phyloP scores from a whole-genome alignment of 2,329 filamentous ascomycete genomes.

The Pseudofabraea citricarpa region DNA sequence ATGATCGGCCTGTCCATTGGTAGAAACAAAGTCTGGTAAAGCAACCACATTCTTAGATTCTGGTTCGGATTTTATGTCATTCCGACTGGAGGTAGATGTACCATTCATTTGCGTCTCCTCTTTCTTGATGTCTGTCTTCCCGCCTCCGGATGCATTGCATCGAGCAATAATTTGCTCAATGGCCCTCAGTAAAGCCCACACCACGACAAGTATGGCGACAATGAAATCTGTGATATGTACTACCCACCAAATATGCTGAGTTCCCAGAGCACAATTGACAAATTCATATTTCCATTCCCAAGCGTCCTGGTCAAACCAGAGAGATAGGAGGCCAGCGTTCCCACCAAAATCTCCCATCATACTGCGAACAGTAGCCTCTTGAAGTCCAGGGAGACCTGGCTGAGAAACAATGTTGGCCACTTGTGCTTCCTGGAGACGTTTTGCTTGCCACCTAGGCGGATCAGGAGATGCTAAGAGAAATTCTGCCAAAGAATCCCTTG shows the following conservation, averaged over 20 bases:
- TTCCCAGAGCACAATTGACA: constrained; percentile 70
- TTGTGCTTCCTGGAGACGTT: constrained; percentile 41
- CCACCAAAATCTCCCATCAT: constrained; percentile 99
- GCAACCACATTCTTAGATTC: neutral
- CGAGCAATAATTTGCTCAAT: neutral
- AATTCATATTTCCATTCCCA: constrained; percentile 84
- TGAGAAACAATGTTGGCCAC: constrained; percentile 35
- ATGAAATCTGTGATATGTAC: constrained; percentile 66
- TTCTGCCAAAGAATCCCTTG: neutral
- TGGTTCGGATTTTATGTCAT: neutral
- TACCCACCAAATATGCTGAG: constrained; percentile 92
- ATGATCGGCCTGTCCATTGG: too few relatives aligned
- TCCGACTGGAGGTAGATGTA: neutral
- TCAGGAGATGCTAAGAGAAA: constrained; percentile 8
- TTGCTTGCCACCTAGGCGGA: constrained; percentile 31
- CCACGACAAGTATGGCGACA: neutral
- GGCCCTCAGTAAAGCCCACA: neutral
- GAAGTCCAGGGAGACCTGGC: constrained; percentile 54
- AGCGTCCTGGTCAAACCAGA: constrained; percentile 74
- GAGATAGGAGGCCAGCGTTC: constrained; percentile 80
- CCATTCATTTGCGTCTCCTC: neutral
- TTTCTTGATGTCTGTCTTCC: too few relatives aligned
- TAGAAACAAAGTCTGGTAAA: neutral
- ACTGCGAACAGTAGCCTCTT: constrained; percentile 89
- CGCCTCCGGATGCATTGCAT: too few relatives aligned